Base-by-base conservation (phyloP, 2,329 filamentous ascomycete genomes). In the Escovopsis sp. region DNA sequence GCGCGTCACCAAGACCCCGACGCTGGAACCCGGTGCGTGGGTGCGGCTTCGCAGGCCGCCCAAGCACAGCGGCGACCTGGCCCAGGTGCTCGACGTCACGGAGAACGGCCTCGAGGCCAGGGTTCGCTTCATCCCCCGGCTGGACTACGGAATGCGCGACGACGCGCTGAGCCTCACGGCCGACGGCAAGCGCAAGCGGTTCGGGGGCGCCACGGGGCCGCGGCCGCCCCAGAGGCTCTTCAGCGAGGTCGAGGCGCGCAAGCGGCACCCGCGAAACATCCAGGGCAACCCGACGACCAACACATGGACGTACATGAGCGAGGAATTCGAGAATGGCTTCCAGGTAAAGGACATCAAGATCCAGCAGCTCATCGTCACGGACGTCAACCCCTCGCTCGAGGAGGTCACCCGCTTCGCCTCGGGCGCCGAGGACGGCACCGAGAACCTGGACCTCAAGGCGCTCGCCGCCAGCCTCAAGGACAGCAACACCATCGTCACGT, bases 381-480 rank as follows among this genome's bases (percentile, higher is more conserved):
- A 93, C 46, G 87, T 98, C 37, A 92, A 92, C 52, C 90, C 90
- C 0, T 84, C 80, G 1, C 68, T 98, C 19, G 90, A 96, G 52
- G 90, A 98, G 56, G 84, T 96, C 32, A 93, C 87, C n/a, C 81
- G 78, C 50, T 96, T 98, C 54, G 82, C 87, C 13, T 79, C 82
- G 19, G 82, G 83, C 9, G 79, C 77, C 14, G 87, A 93, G 44
- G 90, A 96, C 53, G 90, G 90, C 14, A 87, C 85, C 0, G 86
- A 94, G 48, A 93, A 92, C 44, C 70, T 98, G 26, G 90, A 98
- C 59, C 70, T 98, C 30, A 81, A 87, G 48, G 86, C 88, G 2
- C 68, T 98, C 35, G 86, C 88, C 8, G 82, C 86, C 33, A 94
- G 85, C 45, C 65, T 96, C 36, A 94, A 93, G 53, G 82, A 84